phyloP scores from a whole-genome alignment of 2,329 filamentous ascomycete species.

The Colletotrichum sp. region DNA sequence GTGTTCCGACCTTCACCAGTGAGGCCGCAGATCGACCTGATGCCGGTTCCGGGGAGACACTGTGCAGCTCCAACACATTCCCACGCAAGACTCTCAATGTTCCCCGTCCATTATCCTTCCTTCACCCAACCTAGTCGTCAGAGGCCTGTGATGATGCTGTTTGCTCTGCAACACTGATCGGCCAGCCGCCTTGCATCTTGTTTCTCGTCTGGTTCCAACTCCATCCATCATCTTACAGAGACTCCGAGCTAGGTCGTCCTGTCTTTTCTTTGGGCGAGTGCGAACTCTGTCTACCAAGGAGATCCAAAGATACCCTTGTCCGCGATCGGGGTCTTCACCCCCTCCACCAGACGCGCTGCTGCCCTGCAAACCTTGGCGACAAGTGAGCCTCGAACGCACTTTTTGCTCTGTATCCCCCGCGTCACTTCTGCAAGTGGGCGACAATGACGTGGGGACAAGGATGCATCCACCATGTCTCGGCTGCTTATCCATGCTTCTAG shows the following conservation, averaged over 20 bases:
- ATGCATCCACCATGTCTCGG: neutral
- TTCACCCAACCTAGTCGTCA: neutral
- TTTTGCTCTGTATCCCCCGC: neutral
- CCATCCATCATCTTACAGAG: neutral
- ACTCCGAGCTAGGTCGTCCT: neutral
- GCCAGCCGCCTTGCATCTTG: neutral
- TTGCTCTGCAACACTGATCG: neutral
- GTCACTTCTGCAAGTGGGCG: neutral
- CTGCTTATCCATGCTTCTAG: neutral
- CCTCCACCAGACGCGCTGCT: neutral
- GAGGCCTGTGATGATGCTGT: neutral
- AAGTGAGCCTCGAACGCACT: neutral
- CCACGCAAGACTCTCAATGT: neutral
- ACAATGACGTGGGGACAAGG: constrained; percentile 15
- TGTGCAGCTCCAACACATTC: neutral
- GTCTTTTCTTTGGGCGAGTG: neutral
- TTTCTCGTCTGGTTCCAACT: neutral
- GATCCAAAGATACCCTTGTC: neutral
- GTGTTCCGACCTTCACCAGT: neutral
- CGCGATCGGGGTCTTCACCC: neutral
- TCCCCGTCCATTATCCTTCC: neutral
- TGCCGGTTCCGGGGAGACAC: neutral
- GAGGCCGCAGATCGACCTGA: neutral
- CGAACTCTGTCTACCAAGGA: neutral
- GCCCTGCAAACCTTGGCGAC: neutral